phyloP scores from a whole-genome alignment of 345 rosid genomes.

The Gossypium arboreum region DNA sequence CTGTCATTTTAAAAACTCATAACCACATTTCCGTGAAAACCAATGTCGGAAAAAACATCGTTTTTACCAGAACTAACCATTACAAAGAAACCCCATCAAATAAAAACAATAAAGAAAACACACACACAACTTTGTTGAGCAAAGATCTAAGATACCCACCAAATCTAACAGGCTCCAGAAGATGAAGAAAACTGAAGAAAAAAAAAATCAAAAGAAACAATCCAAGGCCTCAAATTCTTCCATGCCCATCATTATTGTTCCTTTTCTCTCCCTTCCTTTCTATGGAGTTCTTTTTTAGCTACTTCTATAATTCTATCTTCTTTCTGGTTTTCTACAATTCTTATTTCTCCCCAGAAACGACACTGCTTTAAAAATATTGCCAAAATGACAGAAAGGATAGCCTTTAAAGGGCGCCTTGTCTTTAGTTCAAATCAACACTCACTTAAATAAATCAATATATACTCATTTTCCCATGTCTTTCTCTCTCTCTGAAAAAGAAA shows the following conservation, averaged over 20 bases:
- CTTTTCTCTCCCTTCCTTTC: constrained; percentile 6
- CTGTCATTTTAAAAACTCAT: background rate
- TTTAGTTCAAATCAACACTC: constrained; percentile 34
- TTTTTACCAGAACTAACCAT: background rate
- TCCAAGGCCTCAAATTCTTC: constrained; percentile 23
- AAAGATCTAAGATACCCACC: constrained; percentile 30
- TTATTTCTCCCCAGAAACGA: constrained; percentile 28
- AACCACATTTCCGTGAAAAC: background rate
- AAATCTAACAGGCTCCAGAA: constrained; percentile 22
- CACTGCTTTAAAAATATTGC: background rate
- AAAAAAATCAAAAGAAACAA: constrained; percentile 25
- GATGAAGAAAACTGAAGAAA: constrained; percentile 16
- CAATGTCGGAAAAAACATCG: constrained; percentile 6
- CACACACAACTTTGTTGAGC: background rate
- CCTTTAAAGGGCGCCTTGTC: constrained; percentile 46
- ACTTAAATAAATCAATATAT: background rate
- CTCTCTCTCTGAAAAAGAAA: background rate
- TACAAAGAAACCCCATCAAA: background rate
- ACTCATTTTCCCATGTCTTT: background rate
- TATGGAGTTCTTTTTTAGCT: background rate
- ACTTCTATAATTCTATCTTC: constrained; percentile 16
- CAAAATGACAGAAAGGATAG: constrained; percentile 44
- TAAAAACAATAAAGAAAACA: background rate
- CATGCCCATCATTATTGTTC: constrained; percentile 23
- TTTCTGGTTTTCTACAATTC: constrained; percentile 14